These are phyloP conservation scores for Aegilops umbellulata DNA, from an alignment of 176 grass and related monocot species.

Conservation along the genomic window DNA sequence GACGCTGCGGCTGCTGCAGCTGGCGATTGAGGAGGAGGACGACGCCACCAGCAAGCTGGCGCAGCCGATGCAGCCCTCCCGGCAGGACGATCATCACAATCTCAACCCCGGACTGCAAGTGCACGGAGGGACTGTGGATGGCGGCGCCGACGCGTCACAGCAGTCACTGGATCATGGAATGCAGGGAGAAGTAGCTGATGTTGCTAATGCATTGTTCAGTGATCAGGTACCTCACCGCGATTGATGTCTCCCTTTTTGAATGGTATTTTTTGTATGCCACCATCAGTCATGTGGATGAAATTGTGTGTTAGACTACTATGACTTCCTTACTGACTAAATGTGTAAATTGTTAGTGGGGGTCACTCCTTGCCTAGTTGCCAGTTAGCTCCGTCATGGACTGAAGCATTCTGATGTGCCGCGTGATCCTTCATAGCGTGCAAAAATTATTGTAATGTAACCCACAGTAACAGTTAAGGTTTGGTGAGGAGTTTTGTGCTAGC, in stretches of 20 bases:
- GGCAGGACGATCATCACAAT: slow-evolving; percentile 25
- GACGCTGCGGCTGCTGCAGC: slow-evolving; percentile 67
- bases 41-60: slow-evolving; percentile 79
- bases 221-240: slow-evolving; percentile 25
- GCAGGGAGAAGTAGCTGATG: slow-evolving; percentile 16
- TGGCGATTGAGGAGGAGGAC: slow-evolving; percentile 76
- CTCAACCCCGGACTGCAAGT: slow-evolving; percentile 27
- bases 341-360: neutral
- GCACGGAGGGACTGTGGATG: slow-evolving; percentile 7
- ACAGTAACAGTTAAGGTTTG: neutral
- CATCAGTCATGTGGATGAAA: neutral
- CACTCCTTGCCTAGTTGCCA: neutral
- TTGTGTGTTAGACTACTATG: neutral
- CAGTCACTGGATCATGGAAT: slow-evolving; percentile 1
- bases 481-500: neutral
- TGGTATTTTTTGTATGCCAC: neutral
- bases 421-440: neutral
- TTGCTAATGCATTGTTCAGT: slow-evolving; percentile 33
- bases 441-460: neutral
- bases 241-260: neutral
- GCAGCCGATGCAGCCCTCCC: slow-evolving; percentile 5
- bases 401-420: neutral
- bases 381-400: neutral
- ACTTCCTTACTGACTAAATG: neutral
- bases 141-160: neutral